Conservation (phyloP, 768 basidiomycete species). For the Tylopilus felleus region DNA sequence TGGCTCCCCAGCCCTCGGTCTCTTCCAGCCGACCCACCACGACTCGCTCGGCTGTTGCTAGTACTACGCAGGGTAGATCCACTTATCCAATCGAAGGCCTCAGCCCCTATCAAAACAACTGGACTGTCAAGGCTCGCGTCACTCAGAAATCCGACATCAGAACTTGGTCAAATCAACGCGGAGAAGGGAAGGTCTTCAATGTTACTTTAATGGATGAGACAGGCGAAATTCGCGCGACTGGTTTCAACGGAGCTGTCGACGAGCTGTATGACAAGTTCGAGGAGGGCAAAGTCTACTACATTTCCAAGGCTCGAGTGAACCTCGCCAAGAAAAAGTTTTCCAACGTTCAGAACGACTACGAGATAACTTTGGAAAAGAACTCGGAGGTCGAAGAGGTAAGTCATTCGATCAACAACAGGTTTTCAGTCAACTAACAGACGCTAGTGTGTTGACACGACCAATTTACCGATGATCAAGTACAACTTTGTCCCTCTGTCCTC, state of each 20-base stretch:
- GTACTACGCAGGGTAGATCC: slow-evolving; percentile 23
- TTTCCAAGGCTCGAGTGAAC: slow-evolving; percentile 88
- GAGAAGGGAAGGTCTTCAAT: slow-evolving; percentile 94
- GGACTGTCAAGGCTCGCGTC: slow-evolving; percentile 96
- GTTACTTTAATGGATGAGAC: slow-evolving; percentile 94
- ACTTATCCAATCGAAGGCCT: slow-evolving; percentile 89
- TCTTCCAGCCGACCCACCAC: slow-evolving; percentile 17
- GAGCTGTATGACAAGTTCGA: slow-evolving; percentile 79
- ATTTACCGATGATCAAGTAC: slow-evolving; percentile 81
- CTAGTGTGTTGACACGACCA: slow-evolving; percentile 78
- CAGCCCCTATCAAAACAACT: slow-evolving; percentile 96
- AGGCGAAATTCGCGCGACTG: slow-evolving; percentile 88
- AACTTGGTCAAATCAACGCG: slow-evolving; percentile 83
- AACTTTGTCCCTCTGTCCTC: slow-evolving; percentile 67
- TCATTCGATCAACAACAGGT: not conserved
- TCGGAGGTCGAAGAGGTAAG: slow-evolving; percentile 84
- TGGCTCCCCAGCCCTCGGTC: slow-evolving; percentile 26
- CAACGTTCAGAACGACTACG: slow-evolving; percentile 88
- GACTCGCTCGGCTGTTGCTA: slow-evolving; percentile 8
- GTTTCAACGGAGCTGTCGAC: slow-evolving; percentile 83
- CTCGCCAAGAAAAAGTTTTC: slow-evolving; percentile 97
- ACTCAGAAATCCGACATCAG: slow-evolving; percentile 86
- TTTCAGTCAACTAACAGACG: slow-evolving; percentile 4
- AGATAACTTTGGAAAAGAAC: slow-evolving; percentile 78
- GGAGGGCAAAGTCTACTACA: slow-evolving; percentile 89